Percentiles rank a stretch among this genome's conserved stretches.
These are phyloP conservation scores for Bacterosira constricta DNA, from an alignment of 108 stramenopile species.

Conservation along the genomic window DNA sequence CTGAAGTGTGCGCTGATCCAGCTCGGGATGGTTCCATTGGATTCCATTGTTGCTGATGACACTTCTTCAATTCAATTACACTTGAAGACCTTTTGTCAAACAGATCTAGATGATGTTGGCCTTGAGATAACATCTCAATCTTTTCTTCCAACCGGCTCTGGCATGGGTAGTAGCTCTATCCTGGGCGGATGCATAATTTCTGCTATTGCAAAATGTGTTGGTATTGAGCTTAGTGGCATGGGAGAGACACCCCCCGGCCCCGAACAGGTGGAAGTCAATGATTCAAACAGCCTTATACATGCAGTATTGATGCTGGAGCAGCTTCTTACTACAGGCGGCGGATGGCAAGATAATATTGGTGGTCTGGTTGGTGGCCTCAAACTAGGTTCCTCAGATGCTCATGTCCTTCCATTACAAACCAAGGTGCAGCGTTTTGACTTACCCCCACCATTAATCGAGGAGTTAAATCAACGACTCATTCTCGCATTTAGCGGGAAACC, in stretches of 20 bases:
- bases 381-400: constrained; percentile 45
- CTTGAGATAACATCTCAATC: constrained; percentile 73
- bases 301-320: constrained; percentile 77
- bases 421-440: constrained; percentile 43
- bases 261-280: constrained; percentile 21
- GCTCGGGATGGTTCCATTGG: constrained; percentile 55
- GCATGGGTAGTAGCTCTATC: constrained; percentile 86
- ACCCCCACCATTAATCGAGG: constrained; percentile 2
- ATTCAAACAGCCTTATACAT: constrained; percentile 45
- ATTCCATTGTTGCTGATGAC: constrained; percentile 27
- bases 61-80: constrained; percentile 43
- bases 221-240: constrained; percentile 31
- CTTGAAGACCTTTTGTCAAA: constrained; percentile 63
- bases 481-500: constrained; percentile 77
- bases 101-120: constrained; percentile 40
- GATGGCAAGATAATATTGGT: constrained; percentile 91
- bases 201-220: constrained; percentile 55
- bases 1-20: constrained; percentile 70
- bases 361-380: constrained; percentile 73
- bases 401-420: constrained; percentile 51
- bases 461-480: constrained; percentile 58
- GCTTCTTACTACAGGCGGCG: constrained; percentile 81
- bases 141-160: constrained; percentile 78
- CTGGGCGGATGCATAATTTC: constrained; percentile 76
- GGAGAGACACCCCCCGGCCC: neutral